Conservation (phyloP, 2,329 filamentous ascomycete species). For the Hymenoscyphus occultus region DNA sequence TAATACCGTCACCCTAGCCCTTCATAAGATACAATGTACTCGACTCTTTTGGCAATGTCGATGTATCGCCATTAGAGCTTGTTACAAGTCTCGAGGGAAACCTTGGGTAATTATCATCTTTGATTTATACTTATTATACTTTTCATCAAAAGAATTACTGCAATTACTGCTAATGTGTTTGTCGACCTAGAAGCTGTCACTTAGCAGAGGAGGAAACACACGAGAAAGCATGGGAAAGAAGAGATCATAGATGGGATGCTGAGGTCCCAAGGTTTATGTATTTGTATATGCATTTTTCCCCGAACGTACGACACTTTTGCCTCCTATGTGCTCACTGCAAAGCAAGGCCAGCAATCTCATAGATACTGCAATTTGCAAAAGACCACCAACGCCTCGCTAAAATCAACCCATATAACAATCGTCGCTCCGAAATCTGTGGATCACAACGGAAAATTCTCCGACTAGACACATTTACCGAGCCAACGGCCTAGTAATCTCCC, state of each 20-base stretch:
- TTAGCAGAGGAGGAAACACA: background rate
- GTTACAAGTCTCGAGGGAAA: too few species aligned
- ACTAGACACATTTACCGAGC: background rate
- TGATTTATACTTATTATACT: too few species aligned
- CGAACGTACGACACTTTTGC: background rate
- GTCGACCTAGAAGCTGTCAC: too few species aligned
- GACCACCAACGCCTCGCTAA: conserved; percentile 17
- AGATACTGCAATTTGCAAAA: conserved; percentile 1
- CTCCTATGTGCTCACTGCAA: background rate
- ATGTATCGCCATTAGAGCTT: too few species aligned
- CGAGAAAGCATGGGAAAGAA: background rate
- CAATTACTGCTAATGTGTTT: too few species aligned
- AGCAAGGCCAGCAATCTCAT: background rate
- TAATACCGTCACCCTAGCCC: too few species aligned
- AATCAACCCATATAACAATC: conserved; percentile 8
- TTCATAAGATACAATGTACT: too few species aligned
- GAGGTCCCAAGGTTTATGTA: background rate
- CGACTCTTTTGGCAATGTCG: too few species aligned
- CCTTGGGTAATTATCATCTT: too few species aligned
- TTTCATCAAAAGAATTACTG: too few species aligned
- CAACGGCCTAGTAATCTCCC: conserved; percentile 26
- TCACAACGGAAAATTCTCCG: background rate
- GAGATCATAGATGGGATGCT: background rate
- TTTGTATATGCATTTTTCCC: background rate
- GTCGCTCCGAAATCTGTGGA: background rate